Conservation (phyloP, 2,329 filamentous ascomycete genomes). For the Penicillium sp. region DNA sequence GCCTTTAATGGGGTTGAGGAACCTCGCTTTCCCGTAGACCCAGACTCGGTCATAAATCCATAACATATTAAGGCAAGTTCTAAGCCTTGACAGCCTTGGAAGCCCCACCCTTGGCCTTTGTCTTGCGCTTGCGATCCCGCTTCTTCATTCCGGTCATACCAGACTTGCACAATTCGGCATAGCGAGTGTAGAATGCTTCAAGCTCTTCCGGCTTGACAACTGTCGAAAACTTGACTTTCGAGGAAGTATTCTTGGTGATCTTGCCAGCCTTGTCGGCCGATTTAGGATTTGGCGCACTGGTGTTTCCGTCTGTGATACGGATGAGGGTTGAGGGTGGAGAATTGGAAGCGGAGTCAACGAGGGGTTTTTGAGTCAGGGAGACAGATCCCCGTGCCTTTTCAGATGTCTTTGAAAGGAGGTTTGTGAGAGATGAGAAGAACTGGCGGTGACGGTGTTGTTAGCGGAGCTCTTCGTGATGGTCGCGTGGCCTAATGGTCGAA, state of each 20-base stretch:
- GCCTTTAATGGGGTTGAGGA: neutral
- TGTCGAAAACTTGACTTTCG: slow-evolving; percentile 73
- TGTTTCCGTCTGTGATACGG: slow-evolving; percentile 78
- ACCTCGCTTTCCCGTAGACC: neutral
- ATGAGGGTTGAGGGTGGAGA: slow-evolving; percentile 73
- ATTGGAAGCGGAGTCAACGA: slow-evolving; percentile 53
- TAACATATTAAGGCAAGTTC: slow-evolving; percentile 1
- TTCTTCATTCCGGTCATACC: slow-evolving; percentile 92
- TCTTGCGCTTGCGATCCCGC: slow-evolving; percentile 69
- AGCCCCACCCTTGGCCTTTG: slow-evolving; percentile 55
- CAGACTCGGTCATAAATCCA: slow-evolving; percentile 1
- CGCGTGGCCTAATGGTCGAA: slow-evolving; percentile 9
- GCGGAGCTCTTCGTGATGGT: slow-evolving; percentile 9
- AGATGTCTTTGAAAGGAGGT: slow-evolving; percentile 42
- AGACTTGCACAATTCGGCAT: slow-evolving; percentile 86
- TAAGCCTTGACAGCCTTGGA: slow-evolving; percentile 35
- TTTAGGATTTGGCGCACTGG: slow-evolving; percentile 46
- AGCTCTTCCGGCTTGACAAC: slow-evolving; percentile 74
- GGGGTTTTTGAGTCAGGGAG: slow-evolving; percentile 45
- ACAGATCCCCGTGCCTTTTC: slow-evolving; percentile 44
- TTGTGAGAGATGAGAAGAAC: slow-evolving; percentile 45
- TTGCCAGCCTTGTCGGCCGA: slow-evolving; percentile 38
- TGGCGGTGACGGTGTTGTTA: slow-evolving; percentile 23
- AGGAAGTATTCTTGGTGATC: slow-evolving; percentile 38
- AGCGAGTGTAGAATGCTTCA: slow-evolving; percentile 77